phyloP scores from a whole-genome alignment of 2,329 filamentous ascomycete genomes.

The Penicillium sp. region DNA sequence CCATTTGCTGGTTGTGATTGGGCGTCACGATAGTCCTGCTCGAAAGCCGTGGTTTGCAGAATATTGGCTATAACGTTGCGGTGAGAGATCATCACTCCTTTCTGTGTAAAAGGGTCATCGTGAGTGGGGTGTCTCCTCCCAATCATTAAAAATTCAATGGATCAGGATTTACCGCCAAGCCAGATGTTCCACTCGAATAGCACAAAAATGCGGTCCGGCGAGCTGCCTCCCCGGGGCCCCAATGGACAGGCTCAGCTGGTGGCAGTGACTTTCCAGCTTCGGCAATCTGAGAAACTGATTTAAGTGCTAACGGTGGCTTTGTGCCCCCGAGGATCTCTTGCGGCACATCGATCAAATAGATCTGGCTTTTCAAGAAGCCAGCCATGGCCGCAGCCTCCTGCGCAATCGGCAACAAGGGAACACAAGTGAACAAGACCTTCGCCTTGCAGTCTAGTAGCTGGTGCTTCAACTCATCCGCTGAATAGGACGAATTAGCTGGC shows the following conservation, averaged over 20 bases:
- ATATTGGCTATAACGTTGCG: constrained; percentile 76
- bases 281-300: constrained; percentile 67
- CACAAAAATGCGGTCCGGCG: constrained; percentile 73
- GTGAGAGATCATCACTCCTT: constrained; percentile 83
- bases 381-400: constrained; percentile 64
- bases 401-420: constrained; percentile 65
- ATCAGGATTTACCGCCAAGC: constrained; percentile 62
- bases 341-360: constrained; percentile 71
- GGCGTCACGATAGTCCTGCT: constrained; percentile 38
- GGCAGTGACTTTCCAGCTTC: constrained; percentile 55
- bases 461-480: constrained; percentile 67
- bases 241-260: constrained; percentile 40
- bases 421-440: constrained; percentile 70
- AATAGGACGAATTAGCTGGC: constrained; percentile 75
- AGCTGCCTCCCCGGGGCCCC: constrained; percentile 45
- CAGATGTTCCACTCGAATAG: constrained; percentile 79
- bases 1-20: constrained; percentile 29
- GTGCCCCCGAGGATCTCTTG: constrained; percentile 52
- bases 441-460: constrained; percentile 70
- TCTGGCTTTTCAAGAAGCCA: constrained; percentile 62
- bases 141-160: not conserved
- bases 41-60: constrained; percentile 60
- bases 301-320: constrained; percentile 50
- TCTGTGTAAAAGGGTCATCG: constrained; percentile 46
- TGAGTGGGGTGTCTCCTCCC: constrained; percentile 6